Evolutionary conservation across 2,329 filamentous ascomycete genomes (phyloP).

Genomic region (Ceratocystis harringtonii): DNA sequence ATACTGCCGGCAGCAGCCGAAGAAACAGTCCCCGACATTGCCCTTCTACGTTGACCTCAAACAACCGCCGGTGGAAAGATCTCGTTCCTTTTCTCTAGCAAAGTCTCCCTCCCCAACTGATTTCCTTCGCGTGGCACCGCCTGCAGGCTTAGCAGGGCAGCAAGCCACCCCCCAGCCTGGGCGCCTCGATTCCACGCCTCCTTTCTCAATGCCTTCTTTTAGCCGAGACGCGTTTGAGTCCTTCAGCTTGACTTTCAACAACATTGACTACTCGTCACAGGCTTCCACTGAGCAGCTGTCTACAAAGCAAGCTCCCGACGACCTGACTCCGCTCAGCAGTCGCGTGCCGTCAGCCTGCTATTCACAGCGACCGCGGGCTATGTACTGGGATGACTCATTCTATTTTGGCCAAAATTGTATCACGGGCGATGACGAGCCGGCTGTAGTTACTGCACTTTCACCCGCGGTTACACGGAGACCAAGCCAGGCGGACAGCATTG

Average conservation of each 20-base stretch:
- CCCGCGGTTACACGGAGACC: not conserved
- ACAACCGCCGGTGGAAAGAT: not conserved
- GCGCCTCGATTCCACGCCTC: not conserved
- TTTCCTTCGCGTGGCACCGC: not conserved
- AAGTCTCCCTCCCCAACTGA: not conserved
- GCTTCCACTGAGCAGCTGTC: no score
- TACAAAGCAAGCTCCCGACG: not conserved
- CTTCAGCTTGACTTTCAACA: not conserved
- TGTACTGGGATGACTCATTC: not conserved
- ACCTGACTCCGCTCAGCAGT: not conserved
- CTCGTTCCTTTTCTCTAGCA: not conserved
- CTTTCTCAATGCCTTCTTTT: not conserved
- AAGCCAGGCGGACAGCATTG: slow-evolving; percentile 2
- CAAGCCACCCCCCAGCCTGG: not conserved
- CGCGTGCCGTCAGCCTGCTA: not conserved
- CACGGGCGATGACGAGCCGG: slow-evolving; percentile 8
- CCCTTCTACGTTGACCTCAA: slow-evolving; percentile 2
- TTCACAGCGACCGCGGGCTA: not conserved
- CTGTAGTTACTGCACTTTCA: slow-evolving; percentile 5
- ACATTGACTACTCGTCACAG: no score
- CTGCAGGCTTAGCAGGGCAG: not conserved
- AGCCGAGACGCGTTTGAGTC: not conserved
- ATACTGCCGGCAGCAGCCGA: not conserved
- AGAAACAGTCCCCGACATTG: not conserved
- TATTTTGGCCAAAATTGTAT: not conserved